Conservation (phyloP, 2,329 filamentous ascomycete species). For the Amylocarpus encephaloides region DNA sequence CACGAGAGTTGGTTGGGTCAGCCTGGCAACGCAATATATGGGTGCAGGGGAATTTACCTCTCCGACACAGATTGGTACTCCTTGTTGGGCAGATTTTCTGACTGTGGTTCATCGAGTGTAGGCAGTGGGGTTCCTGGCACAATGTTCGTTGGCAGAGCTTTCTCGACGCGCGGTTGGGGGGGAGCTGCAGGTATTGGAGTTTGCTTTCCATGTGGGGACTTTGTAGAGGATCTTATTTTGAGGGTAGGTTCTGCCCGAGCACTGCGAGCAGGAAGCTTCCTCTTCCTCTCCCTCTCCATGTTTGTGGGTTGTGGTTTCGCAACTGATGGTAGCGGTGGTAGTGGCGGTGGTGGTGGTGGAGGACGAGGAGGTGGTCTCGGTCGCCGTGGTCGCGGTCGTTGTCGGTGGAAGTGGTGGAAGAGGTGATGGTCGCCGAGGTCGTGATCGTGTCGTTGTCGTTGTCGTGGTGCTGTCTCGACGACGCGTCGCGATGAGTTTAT, state of each 20-base stretch:
- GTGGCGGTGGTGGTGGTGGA: too few species aligned
- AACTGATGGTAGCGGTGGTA: too few species aligned
- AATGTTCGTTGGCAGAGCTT: constrained; percentile 55
- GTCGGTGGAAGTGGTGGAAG: too few species aligned
- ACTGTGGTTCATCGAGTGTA: constrained; percentile 61
- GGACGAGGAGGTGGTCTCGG: too few species aligned
- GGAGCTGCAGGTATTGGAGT: constrained; percentile 37
- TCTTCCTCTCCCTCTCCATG: constrained; percentile 62
- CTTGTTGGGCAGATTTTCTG: constrained; percentile 52
- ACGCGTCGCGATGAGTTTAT: constrained; percentile 20
- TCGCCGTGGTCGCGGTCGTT: too few species aligned
- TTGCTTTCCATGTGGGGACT: constrained; percentile 46
- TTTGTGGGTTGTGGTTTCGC: constrained; percentile 9
- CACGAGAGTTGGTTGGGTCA: constrained; percentile 14
- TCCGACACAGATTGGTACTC: constrained; percentile 71
- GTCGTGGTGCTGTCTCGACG: constrained; percentile 8
- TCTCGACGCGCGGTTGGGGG: constrained; percentile 30
- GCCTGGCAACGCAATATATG: not conserved
- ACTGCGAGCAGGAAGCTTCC: constrained; percentile 57
- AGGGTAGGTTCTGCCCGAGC: constrained; percentile 53
- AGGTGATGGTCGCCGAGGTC: too few species aligned
- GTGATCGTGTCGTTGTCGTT: too few species aligned
- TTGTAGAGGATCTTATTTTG: constrained; percentile 51
- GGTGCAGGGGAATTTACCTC: constrained; percentile 43
- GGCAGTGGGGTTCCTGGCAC: constrained; percentile 63